These are phyloP conservation scores for Cucurbita ficifolia DNA, from an alignment of 306 rosid genomes.

Conservation along the genomic window DNA sequence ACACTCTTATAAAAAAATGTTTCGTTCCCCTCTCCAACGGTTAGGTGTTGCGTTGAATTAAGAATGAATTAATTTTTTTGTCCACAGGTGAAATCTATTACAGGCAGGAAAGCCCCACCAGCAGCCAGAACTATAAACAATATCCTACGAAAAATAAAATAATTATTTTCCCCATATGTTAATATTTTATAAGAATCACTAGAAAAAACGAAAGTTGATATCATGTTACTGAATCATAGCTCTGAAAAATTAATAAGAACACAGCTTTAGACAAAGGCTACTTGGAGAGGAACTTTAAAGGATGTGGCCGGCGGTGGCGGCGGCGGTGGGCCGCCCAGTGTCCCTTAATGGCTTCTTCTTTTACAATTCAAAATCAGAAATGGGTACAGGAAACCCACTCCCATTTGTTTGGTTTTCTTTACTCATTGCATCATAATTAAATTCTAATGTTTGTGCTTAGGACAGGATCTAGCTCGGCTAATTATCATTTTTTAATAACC, in stretches of 20 bases:
- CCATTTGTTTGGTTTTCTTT: background rate
- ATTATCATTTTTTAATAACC: background rate
- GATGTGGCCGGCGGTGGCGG: background rate
- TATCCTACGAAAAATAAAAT: no score
- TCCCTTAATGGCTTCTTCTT: background rate
- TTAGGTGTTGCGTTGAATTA: no score
- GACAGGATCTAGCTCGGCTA: constrained; percentile 6
- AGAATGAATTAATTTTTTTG: no score
- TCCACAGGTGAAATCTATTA: no score
- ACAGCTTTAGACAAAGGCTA: background rate
- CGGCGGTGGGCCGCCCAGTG: background rate
- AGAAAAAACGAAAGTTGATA: background rate
- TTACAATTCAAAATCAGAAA: background rate
- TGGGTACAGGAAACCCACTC: background rate
- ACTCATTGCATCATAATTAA: background rate
- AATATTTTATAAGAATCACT: no score
- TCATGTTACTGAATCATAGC: background rate
- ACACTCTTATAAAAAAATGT: no score
- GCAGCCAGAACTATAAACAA: no score
- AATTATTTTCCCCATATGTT: no score
- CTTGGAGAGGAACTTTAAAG: background rate
- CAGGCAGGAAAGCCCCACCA: no score
- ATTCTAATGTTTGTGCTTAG: background rate
- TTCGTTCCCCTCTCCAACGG: no score
- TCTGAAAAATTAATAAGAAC: background rate